Evolutionary conservation across 2,329 filamentous ascomycete genomes (phyloP).

Genomic region (Elsinoe fawcettii): DNA sequence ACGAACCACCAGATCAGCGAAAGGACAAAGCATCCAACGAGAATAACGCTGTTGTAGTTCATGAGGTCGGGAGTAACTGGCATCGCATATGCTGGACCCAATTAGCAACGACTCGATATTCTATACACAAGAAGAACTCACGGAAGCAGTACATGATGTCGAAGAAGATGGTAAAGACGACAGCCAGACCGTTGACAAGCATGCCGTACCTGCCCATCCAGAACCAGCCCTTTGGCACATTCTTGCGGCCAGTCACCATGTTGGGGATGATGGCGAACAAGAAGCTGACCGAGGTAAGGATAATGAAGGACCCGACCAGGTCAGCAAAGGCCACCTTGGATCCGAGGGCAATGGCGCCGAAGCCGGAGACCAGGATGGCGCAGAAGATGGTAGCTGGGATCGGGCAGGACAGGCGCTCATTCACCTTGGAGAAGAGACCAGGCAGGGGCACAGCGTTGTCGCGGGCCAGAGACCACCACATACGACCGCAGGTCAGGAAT

Average conservation of each 20-base stretch:
- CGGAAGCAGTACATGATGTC: conserved; percentile 34
- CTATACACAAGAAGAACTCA: conserved; percentile 27
- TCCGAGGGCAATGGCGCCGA: conserved; percentile 30
- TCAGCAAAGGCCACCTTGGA: conserved; percentile 30
- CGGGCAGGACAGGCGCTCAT: conserved; percentile 49
- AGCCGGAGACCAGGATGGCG: conserved; percentile 41
- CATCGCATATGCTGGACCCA: conserved; percentile 33
- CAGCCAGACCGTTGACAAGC: conserved; percentile 27
- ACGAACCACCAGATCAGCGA: conserved; percentile 46
- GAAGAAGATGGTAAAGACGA: conserved; percentile 30
- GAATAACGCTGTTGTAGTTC: conserved; percentile 50
- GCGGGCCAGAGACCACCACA: conserved; percentile 49
- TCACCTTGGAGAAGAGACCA: conserved; percentile 46
- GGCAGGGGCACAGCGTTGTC: conserved; percentile 55
- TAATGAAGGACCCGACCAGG: conserved; percentile 32
- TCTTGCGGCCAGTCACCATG: conserved; percentile 27
- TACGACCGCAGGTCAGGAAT: conserved; percentile 40
- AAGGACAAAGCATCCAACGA: conserved; percentile 42
- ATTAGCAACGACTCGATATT: background rate
- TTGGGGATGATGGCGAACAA: conserved; percentile 31
- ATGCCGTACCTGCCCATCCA: conserved; percentile 30
- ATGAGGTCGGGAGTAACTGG: conserved; percentile 40
- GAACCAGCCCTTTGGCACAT: conserved; percentile 29
- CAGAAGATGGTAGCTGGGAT: conserved; percentile 52
- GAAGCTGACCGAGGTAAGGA: conserved; percentile 30